These are phyloP conservation scores for Hanseniaspora vineae DNA, from an alignment of 805 yeast genomes.

Conservation along the genomic window DNA sequence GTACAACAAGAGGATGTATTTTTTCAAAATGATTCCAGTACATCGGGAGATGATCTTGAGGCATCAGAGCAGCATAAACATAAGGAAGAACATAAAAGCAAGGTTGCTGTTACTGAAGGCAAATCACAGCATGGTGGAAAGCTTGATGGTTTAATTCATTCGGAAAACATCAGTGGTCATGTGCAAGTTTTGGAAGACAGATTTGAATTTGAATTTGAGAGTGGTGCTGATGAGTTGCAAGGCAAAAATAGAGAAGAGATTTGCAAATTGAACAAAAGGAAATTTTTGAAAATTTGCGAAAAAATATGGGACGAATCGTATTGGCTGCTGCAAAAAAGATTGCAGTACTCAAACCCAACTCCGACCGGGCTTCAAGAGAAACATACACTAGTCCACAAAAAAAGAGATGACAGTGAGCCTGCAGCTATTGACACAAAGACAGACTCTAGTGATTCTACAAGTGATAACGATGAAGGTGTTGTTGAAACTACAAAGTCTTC, in stretches of 20 bases:
- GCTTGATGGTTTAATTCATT: not conserved
- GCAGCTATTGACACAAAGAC: too few species aligned
- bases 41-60: too few species aligned
- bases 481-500: not conserved
- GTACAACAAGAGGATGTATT: too few species aligned
- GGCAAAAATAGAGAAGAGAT: constrained; percentile 1
- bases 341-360: not conserved
- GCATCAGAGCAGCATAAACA: too few species aligned
- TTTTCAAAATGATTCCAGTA: too few species aligned
- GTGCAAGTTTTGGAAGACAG: constrained; percentile 1
- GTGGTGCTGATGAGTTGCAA: not conserved
- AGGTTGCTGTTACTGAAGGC: not conserved
- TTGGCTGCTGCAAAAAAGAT: constrained; percentile 3
- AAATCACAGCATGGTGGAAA: not conserved
- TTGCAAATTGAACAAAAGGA: constrained; percentile 2
- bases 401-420: not conserved
- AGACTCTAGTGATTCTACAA: too few species aligned
- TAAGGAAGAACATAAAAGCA: not conserved
- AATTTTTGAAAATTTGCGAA: constrained; percentile 6
- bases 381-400: not conserved
- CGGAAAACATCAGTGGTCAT: not conserved
- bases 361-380: not conserved
- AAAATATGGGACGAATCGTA: constrained; percentile 5
- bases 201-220: constrained; percentile 4
- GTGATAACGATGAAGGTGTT: too few species aligned